Percentiles rank a stretch among this genome's conserved stretches.
phyloP scores from a whole-genome alignment of 2,329 filamentous ascomycete genomes.

The Fusarium incarnatum region DNA sequence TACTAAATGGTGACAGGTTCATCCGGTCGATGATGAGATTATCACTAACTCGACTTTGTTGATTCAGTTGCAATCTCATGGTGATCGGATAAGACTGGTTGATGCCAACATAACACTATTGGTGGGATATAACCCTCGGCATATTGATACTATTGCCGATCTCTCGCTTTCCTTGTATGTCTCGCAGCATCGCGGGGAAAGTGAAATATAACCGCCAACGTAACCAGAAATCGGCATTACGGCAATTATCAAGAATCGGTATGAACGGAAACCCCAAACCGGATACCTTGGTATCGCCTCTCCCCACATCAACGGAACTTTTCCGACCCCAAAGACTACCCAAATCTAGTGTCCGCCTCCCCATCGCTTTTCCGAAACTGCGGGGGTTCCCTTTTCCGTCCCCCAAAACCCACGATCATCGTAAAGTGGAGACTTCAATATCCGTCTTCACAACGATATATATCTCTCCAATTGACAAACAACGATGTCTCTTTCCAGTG shows the following conservation, averaged over 20 bases:
- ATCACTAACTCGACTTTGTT: neutral
- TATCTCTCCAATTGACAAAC: neutral
- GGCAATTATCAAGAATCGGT: neutral
- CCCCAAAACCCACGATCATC: neutral
- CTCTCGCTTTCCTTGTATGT: neutral
- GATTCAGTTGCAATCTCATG: neutral
- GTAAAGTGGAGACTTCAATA: slow-evolving; percentile 8
- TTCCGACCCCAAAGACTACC: neutral
- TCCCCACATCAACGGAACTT: neutral
- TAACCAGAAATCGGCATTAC: neutral
- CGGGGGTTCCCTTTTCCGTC: slow-evolving; percentile 27
- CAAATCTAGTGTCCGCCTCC: neutral
- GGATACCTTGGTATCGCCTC: slow-evolving; percentile 5
- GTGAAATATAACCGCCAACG: neutral
- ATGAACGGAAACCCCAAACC: slow-evolving; percentile 9
- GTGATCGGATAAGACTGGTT: neutral
- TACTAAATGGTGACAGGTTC: too few species aligned
- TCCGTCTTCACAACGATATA: slow-evolving; percentile 12
- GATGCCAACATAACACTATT: neutral
- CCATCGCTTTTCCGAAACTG: slow-evolving; percentile 14
- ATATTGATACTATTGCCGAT: neutral
- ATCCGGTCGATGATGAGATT: too few species aligned
- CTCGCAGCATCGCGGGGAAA: neutral
- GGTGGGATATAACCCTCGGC: neutral
- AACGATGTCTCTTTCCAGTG: neutral